Evolutionary conservation across 148 eudicot genomes (phyloP).

Genomic region (Agrostemma githago): DNA sequence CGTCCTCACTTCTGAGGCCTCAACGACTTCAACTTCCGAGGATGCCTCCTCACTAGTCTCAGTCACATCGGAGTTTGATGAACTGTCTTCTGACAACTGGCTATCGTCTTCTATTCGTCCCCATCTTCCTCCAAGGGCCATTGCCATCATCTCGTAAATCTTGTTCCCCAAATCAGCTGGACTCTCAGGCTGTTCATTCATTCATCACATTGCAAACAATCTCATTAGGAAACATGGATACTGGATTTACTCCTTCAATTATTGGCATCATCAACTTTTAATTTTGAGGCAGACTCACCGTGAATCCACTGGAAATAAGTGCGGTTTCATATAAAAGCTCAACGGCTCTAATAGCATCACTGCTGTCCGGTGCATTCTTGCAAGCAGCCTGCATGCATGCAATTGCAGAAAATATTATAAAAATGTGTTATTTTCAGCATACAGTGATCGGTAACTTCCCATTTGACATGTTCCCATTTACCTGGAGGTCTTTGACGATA

Average conservation of each 20-base stretch:
- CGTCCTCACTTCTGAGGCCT: constrained; percentile 88
- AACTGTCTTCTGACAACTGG: constrained; percentile 24
- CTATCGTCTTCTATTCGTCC: constrained; percentile 58
- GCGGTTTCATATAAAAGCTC: constrained; percentile 86
- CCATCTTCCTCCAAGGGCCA: constrained; percentile 98
- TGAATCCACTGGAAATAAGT: constrained; percentile 83
- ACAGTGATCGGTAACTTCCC: neutral
- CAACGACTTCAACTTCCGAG: constrained; percentile 63
- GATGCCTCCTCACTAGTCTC: constrained; percentile 26
- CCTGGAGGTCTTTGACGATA: constrained; percentile 80
- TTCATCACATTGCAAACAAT: neutral
- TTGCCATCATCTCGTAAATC: constrained; percentile 98
- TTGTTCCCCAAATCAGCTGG: constrained; percentile 91
- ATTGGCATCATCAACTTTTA: neutral
- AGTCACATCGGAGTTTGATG: constrained; percentile 34
- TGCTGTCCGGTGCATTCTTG: constrained; percentile 79
- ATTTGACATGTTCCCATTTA: constrained; percentile 17
- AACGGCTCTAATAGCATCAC: constrained; percentile 72
- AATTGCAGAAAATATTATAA: neutral
- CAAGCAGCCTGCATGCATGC: constrained; percentile 86
- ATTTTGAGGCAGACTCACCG: constrained; percentile 43
- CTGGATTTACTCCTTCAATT: neutral
- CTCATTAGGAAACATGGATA: neutral
- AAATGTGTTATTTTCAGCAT: neutral
- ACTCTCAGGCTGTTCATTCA: constrained; percentile 73